Evolutionary conservation across 2,329 filamentous ascomycete genomes (phyloP), one percentile per base, ranked within the genome.

Genomic region (Calonectria pseudoturangicola): DNA sequence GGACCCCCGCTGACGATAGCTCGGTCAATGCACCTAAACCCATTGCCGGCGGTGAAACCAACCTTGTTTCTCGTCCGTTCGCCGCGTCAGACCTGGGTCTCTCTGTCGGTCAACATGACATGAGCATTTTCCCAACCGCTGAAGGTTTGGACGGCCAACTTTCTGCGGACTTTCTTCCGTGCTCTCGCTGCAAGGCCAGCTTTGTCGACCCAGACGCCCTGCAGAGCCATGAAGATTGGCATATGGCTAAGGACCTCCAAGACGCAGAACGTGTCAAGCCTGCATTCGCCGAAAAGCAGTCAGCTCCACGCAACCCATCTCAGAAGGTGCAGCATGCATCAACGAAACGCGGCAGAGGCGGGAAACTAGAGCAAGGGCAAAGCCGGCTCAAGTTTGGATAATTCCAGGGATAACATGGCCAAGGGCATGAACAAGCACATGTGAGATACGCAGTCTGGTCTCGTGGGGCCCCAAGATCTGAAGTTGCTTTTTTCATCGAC

Each of bases 151-250:
- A 73, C 41, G 70, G 71, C 41, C 77, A 83, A 60, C 79, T 81
- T 78, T 82, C 84, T 74, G 82, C 80, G 45, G 80, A 84, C 51
- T 60, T 47, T 56, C 84, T 87, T 78, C 78, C 83, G 48, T 98
- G 95, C 83, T 81, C 86, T 63, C 91, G 91, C 74, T 98, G 95
- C 83, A 88, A 89, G 72, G 88, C 89, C 78, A 81, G 82, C n/a
- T 86, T 97, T 41, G 86, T 88, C 15, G 86, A 88, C 47, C 81
- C 86, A 30, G 90, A 93, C 69, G 89, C 89, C 77, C 81, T 92
- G 58, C 89, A 92, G 76, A 96, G 94, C 84, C 97, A 99, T 83
- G 88, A 93, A 67, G 97, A 99, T 83, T 98, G 96, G 93, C 97
- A 99, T 85, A 93, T 98, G 84, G 97, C 97, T 56, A 95, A 94